Evolutionary conservation across 768 basidiomycete species (phyloP).

Genomic region (Boletus reticulatus): DNA sequence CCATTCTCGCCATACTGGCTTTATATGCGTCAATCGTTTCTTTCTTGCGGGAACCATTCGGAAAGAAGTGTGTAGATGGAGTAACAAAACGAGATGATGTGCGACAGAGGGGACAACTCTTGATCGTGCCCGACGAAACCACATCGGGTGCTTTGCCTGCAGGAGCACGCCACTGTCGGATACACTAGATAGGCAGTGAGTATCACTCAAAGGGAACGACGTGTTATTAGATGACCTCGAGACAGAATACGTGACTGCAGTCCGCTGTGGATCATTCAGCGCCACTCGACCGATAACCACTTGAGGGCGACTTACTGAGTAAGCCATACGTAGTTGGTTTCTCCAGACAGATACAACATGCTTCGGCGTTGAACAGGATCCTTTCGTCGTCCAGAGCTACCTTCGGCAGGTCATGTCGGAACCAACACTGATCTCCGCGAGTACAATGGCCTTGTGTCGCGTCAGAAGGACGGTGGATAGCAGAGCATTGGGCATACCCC

Average conservation of each 20-base stretch:
- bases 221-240: slow-evolving; percentile 44
- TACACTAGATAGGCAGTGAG: slow-evolving; percentile 49
- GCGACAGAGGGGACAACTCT: slow-evolving; percentile 81
- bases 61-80: slow-evolving; percentile 69
- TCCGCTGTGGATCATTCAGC: slow-evolving; percentile 43
- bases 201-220: not conserved
- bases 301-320: slow-evolving; percentile 45
- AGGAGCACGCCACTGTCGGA: slow-evolving; percentile 75
- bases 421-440: slow-evolving; percentile 74
- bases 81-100: slow-evolving; percentile 62
- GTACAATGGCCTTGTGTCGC: slow-evolving; percentile 60
- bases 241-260: slow-evolving; percentile 79
- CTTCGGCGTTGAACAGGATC: slow-evolving; percentile 39
- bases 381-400: slow-evolving; percentile 22
- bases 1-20: slow-evolving; percentile 66
- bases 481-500: slow-evolving; percentile 38
- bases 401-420: slow-evolving; percentile 47
- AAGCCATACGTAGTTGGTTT: slow-evolving; percentile 67
- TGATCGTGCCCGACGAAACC: slow-evolving; percentile 56
- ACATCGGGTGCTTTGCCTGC: slow-evolving; percentile 49
- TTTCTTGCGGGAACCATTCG: slow-evolving; percentile 51
- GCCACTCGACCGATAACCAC: not conserved
- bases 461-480: not conserved
- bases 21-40: slow-evolving; percentile 57
- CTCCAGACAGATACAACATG: slow-evolving; percentile 76